These are phyloP conservation scores for Irpex lacteus DNA, from an alignment of 1,284 basidiomycete genomes.

Conservation along the genomic window DNA sequence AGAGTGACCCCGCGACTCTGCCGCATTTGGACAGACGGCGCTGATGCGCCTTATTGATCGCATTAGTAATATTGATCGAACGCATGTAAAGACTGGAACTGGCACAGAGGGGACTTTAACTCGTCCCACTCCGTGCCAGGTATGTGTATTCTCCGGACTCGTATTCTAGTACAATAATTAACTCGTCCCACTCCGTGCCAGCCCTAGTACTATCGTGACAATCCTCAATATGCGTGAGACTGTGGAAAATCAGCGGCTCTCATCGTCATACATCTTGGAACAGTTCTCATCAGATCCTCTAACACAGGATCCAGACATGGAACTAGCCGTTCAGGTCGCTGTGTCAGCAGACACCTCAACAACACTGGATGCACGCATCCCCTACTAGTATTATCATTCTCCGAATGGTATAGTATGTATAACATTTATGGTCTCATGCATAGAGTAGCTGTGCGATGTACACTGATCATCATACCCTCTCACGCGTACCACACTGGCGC, in stretches of 20 bases:
- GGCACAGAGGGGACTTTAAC: not conserved
- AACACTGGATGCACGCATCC: not conserved
- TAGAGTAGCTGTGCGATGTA: no score
- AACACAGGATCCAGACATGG: not conserved
- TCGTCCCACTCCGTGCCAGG: not conserved
- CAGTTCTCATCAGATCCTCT: not conserved
- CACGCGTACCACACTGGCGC: no score
- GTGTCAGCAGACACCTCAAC: not conserved
- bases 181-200: not conserved
- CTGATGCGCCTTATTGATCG: no score
- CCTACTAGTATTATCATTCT: not conserved
- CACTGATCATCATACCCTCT: no score
- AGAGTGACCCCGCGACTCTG: no score
- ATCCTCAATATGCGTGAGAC: slow-evolving; percentile 17
- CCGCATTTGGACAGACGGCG: no score
- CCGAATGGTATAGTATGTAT: no score
- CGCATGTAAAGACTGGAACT: no score
- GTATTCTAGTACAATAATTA: not conserved
- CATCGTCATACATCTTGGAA: slow-evolving; percentile 12
- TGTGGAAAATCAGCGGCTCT: not conserved
- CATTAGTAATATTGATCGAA: not conserved
- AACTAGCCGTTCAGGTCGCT: not conserved
- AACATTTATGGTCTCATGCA: no score
- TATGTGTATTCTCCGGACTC: not conserved
- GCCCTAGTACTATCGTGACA: not conserved